phyloP scores from a whole-genome alignment of 352 stramenopile genomes.

The Phytophthora crassamura region DNA sequence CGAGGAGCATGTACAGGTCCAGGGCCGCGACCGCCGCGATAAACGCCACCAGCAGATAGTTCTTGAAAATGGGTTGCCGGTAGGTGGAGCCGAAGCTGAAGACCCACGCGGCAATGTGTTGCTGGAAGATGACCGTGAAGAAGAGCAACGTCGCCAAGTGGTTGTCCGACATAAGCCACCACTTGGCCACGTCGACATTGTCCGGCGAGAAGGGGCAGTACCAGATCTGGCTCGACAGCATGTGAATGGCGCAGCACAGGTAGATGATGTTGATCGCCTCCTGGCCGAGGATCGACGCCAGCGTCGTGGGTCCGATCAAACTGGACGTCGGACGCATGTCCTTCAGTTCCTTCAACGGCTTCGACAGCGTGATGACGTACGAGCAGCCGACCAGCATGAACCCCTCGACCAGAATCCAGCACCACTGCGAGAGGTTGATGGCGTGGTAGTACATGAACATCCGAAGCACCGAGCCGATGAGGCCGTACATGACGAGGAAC shows the following conservation, averaged over 20 bases:
- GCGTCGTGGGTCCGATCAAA: slow-evolving; percentile 59
- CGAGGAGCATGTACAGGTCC: slow-evolving; percentile 55
- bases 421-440: slow-evolving; percentile 70
- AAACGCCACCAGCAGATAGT: slow-evolving; percentile 46
- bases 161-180: slow-evolving; percentile 58
- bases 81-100: slow-evolving; percentile 58
- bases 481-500: slow-evolving; percentile 90
- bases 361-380: slow-evolving; percentile 69
- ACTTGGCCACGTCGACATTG: slow-evolving; percentile 49
- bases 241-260: slow-evolving; percentile 39
- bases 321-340: slow-evolving; percentile 49
- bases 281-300: slow-evolving; percentile 53
- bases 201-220: slow-evolving; percentile 55
- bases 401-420: slow-evolving; percentile 72
- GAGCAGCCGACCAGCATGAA: slow-evolving; percentile 67
- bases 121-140: slow-evolving; percentile 43
- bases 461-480: slow-evolving; percentile 43
- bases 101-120: slow-evolving; percentile 36
- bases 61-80: slow-evolving; percentile 51
- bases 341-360: slow-evolving; percentile 41
- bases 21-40: slow-evolving; percentile 32
- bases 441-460: slow-evolving; percentile 76
- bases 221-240: slow-evolving; percentile 43
- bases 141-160: slow-evolving; percentile 42
- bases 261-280: slow-evolving; percentile 63